Conservation (phyloP, 2,329 filamentous ascomycete species). For the Calonectria hawksworthii region DNA sequence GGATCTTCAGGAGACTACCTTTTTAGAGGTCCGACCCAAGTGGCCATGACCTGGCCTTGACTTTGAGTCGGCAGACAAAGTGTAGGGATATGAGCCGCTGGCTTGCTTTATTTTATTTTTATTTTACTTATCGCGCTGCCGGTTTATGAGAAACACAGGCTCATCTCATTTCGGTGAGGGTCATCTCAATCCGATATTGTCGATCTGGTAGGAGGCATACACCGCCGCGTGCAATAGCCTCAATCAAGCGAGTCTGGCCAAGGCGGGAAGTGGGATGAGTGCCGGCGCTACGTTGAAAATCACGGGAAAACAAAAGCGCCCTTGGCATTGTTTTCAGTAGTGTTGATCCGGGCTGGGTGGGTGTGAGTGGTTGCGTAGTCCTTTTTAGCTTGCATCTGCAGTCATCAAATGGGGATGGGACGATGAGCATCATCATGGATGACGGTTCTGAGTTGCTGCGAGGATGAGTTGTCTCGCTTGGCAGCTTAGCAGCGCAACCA, state of each 20-base stretch:
- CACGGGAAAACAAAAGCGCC: not conserved
- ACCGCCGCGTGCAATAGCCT: slow-evolving; percentile 6
- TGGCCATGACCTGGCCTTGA: not conserved
- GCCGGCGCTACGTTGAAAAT: slow-evolving; percentile 1
- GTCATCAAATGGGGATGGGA: slow-evolving; percentile 6
- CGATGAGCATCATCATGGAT: slow-evolving; percentile 7
- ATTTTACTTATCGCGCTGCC: not conserved
- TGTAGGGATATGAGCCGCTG: not conserved
- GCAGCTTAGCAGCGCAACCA: slow-evolving; percentile 15
- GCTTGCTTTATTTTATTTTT: not conserved
- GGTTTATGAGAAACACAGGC: slow-evolving; percentile 1
- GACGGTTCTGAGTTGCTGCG: not conserved
- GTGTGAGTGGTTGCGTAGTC: slow-evolving; percentile 7
- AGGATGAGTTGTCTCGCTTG: slow-evolving; percentile 15
- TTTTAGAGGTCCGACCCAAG: not conserved
- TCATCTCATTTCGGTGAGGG: slow-evolving; percentile 27
- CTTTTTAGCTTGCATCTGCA: slow-evolving; percentile 13
- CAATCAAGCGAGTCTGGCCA: not conserved
- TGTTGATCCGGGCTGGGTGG: not conserved
- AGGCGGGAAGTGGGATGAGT: slow-evolving; percentile 7
- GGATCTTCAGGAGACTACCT: slow-evolving; percentile 17
- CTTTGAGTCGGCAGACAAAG: not conserved
- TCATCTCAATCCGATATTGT: slow-evolving; percentile 29
- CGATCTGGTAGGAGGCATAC: slow-evolving; percentile 33
- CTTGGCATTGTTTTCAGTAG: not conserved